phyloP scores from a whole-genome alignment of 345 rosid genomes.

The Schrenkiella parvula region DNA sequence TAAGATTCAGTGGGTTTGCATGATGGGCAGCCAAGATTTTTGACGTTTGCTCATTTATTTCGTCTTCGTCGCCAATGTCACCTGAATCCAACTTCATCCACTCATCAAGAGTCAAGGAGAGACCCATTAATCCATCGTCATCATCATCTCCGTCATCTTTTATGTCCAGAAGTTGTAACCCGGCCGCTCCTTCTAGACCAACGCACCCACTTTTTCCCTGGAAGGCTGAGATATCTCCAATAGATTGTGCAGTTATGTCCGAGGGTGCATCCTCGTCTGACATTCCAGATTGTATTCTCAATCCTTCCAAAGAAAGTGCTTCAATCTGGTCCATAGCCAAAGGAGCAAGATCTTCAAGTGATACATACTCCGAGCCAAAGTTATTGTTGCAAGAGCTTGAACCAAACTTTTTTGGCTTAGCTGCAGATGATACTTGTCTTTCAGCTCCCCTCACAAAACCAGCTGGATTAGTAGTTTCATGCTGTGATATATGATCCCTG shows the following conservation, averaged over 20 bases:
- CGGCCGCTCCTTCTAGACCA: constrained; percentile 76
- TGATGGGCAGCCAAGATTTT: constrained; percentile 90
- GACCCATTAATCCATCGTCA: constrained; percentile 75
- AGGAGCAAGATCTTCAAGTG: constrained; percentile 95
- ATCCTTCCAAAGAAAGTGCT: constrained; percentile 92
- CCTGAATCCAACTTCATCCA: constrained; percentile 96
- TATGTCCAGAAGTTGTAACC: constrained; percentile 72
- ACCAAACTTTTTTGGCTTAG: constrained; percentile 35
- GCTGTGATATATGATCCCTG: constrained; percentile 50
- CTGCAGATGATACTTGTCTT: constrained; percentile 35
- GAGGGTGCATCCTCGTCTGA: constrained; percentile 54
- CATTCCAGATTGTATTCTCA: constrained; percentile 74
- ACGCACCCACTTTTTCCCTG: constrained; percentile 58
- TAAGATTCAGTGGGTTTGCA: constrained; percentile 61
- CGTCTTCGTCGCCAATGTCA: constrained; percentile 67
- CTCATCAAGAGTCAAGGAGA: constrained; percentile 85
- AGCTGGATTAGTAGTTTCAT: constrained; percentile 37
- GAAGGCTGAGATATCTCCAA: constrained; percentile 71
- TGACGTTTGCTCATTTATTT: constrained; percentile 75
- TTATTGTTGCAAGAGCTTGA: constrained; percentile 40
- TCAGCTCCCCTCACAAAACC: constrained; percentile 34
- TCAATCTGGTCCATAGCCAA: constrained; percentile 97
- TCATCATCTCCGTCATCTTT: constrained; percentile 54
- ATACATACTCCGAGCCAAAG: constrained; percentile 63
- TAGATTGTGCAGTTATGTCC: constrained; percentile 60